Conservation (phyloP, 2,329 filamentous ascomycete species). For the Botrytis porri region DNA sequence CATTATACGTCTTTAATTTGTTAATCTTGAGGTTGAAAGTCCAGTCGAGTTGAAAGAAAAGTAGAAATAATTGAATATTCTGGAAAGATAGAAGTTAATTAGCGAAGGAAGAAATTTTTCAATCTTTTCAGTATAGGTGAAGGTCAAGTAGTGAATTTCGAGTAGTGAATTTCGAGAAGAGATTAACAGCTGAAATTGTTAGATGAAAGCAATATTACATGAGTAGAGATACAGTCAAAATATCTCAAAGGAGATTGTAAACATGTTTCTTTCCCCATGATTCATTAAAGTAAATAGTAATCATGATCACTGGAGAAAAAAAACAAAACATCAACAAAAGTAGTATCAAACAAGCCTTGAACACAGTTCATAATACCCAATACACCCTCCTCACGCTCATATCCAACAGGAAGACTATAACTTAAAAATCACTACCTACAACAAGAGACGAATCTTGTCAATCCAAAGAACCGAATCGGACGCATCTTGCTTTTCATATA, state of each 20-base stretch:
- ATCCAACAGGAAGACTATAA: too few relatives aligned
- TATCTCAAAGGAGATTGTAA: background rate
- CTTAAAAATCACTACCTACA: too few relatives aligned
- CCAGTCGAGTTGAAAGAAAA: background rate
- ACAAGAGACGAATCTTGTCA: too few relatives aligned
- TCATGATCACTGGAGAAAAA: rapidly evolving
- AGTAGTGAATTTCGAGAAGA: background rate
- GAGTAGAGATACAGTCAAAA: background rate
- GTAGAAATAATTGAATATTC: background rate
- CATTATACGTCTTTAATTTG: background rate
- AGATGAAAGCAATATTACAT: background rate
- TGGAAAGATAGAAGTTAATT: background rate
- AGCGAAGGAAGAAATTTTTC: background rate
- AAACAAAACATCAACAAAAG: background rate
- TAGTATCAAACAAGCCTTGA: rapidly evolving
- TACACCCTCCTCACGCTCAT: too few relatives aligned
- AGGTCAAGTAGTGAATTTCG: background rate
- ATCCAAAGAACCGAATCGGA: too few relatives aligned
- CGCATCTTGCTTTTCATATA: too few relatives aligned
- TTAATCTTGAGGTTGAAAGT: background rate
- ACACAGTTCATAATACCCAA: too few relatives aligned
- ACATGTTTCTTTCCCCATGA: background rate
- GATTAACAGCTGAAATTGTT: background rate
- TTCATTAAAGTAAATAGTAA: background rate
- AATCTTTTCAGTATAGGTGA: rapidly evolving